Base-by-base conservation (phyloP, 176 grass and related monocot genomes). In the Paspalum notatum region DNA sequence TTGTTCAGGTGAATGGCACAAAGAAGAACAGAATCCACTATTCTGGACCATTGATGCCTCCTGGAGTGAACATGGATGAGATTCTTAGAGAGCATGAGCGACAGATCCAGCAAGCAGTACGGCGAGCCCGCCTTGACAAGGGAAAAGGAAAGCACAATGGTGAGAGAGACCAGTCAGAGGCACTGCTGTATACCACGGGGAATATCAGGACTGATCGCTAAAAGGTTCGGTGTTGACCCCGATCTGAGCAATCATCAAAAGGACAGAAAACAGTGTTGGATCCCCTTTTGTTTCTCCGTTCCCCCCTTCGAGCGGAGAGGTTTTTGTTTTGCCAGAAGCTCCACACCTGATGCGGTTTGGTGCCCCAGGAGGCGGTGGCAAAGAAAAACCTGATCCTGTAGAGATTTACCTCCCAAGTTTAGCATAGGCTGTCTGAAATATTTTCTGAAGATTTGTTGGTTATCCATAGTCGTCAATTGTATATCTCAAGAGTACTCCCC, bases 21-120 rank as follows among this genome's bases (percentile, higher is more conserved):
- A 90, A 91, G 79, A 99, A 99, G 93, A 98, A 92, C 77, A 89
- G 90, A 85, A 96, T 99, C 79, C 97, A 93, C 75, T 99, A 88
- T 79, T 99, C 93, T 0, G 97, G 97, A 54, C 97, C 97, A 49
- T 80, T 99, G 21, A 91, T 99, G 93, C 97, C 97, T 74, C 93
- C 90, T 14, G 93, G 97, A 63, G 93, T 87, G 63, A 93, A 95
- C 82, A 84, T 96, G 55, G 91, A 99, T 15, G 97, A 99, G 75
- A 88, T 99, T 45, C 89, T 99, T 43, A 93, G 80, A 87, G 97
- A 99, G 62, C 97, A 99, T 11, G 97, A 96, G 54, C 78, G 87
- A 43, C 97, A 99, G 52, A 93, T 99, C 80, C 90, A 99, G 68
- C 93, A 93, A 43, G 93, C 90, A 0, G 93, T 91, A 1, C 80